Base-by-base conservation (phyloP, 176 grass and related monocot species). In the Cenchrus fungigraminus region DNA sequence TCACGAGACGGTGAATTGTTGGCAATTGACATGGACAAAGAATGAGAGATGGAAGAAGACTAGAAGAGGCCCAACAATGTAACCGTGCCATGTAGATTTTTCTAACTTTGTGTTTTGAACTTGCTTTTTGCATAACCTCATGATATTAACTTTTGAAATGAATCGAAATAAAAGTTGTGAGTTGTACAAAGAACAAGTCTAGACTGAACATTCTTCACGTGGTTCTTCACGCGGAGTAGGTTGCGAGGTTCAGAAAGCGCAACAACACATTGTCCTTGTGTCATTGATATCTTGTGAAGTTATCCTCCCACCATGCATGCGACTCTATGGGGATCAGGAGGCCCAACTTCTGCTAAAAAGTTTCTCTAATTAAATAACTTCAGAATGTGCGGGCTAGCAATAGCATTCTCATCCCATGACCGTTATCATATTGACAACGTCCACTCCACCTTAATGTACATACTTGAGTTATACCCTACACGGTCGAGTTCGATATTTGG, bases 71-170 rank as follows among this genome's bases (percentile, higher is more conserved):
- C 47, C 3, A 84, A 56, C 2, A 49, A 58, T 57, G 34, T 54
- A 49, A 56, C 12, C 2, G 47, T 56, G 58, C 32, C 68, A 56
- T 46, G 37, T 8, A 46, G 49, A 75, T 59, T 59, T 67, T 58
- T 87, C 71, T 60, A 60, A 52, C 43, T 68, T 82, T 76, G 51
- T 12, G 14, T 82, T 76, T 87, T 15, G 9, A 45, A 12, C 12
- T 71, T 52, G 17, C 43, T 3, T 2, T 40, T 1, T 4, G 37
- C 37, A 40, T 40, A 40, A 40, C 37, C 4, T 40, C 37, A 17
- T 17, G 0, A 42, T 44, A 17, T 54, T n/a, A 62, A 22, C n/a
- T 32, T 55, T 68, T 6, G 14, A 14, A 82, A 20, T 19, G 6
- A 71, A n/a, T 15, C 1, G 32, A 0, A 14, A 13, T 13, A 2